Evolutionary conservation across 2,329 filamentous ascomycete genomes (phyloP).

Genomic region (Pezicula neosporulosa): DNA sequence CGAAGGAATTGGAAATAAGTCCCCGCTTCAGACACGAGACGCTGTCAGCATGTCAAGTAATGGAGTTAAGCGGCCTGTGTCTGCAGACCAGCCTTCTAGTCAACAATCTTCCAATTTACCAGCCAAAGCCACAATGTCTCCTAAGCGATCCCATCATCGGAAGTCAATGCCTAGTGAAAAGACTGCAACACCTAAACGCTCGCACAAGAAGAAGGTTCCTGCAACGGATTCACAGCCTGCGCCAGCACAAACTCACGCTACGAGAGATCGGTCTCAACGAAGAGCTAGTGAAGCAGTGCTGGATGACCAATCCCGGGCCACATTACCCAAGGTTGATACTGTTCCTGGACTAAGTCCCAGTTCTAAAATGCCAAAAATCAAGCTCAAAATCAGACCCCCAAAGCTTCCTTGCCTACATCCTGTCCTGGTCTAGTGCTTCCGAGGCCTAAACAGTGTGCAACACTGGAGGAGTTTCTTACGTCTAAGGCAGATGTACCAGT

Average conservation of each 20-base stretch:
- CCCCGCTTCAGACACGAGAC: constrained; percentile 15
- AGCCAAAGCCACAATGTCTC: constrained; percentile 19
- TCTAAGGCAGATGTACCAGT: constrained; percentile 48
- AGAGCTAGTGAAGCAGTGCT: constrained; percentile 16
- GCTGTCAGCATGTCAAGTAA: constrained; percentile 13
- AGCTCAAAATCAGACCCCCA: constrained; percentile 43
- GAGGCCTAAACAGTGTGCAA: constrained; percentile 46
- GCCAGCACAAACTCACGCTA: constrained; percentile 9
- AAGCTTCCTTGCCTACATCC: constrained; percentile 57
- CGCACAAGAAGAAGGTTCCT: constrained; percentile 16
- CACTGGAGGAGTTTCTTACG: constrained; percentile 55
- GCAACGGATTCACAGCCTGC: constrained; percentile 17
- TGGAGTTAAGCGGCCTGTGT: constrained; percentile 15
- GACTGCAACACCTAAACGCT: constrained; percentile 17
- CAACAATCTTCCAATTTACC: constrained; percentile 17
- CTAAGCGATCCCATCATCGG: constrained; percentile 21
- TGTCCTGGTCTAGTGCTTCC: constrained; percentile 52
- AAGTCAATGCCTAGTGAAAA: constrained; percentile 24
- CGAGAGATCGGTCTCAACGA: constrained; percentile 19
- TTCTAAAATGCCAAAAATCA: constrained; percentile 40
- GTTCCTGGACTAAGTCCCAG: constrained; percentile 18
- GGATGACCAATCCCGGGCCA: constrained; percentile 11
- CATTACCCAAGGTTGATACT: constrained; percentile 13
- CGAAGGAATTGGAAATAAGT: constrained; percentile 14
- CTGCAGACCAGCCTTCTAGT: constrained; percentile 10